Conservation (phyloP, 495 filamentous ascomycete genomes). For the Tuber borchii region DNA sequence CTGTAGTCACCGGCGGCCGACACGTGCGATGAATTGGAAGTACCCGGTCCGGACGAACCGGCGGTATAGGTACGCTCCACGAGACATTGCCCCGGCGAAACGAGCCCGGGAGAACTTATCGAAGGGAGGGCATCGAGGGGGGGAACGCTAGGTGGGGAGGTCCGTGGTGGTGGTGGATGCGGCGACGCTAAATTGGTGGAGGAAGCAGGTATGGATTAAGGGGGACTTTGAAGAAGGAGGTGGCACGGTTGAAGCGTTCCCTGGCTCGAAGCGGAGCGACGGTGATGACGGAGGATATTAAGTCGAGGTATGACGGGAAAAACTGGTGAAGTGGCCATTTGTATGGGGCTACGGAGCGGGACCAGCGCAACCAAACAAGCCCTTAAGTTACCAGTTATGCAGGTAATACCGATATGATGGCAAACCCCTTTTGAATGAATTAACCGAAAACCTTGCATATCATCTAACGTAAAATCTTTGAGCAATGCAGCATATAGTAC, state of each 20-base stretch:
- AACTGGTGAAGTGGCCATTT: too few species aligned
- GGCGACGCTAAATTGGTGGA: constrained; percentile 18
- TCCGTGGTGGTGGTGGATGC: constrained; percentile 16
- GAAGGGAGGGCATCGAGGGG: constrained; percentile 20
- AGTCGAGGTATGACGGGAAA: constrained; percentile 31
- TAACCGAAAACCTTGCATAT: too few species aligned
- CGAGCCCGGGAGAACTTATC: constrained; percentile 30
- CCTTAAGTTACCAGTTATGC: too few species aligned
- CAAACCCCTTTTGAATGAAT: too few species aligned
- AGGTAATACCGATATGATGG: too few species aligned
- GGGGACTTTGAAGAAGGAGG: background rate
- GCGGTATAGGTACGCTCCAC: constrained; percentile 1
- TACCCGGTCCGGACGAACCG: background rate
- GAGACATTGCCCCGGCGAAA: constrained; percentile 35
- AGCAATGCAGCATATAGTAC: too few species aligned
- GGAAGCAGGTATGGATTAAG: constrained; percentile 2
- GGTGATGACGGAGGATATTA: constrained; percentile 37
- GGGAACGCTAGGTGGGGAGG: constrained; percentile 17
- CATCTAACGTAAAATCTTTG: too few species aligned
- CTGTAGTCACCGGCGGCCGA: too few species aligned
- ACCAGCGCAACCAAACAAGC: too few species aligned
- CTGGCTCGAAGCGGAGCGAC: constrained; percentile 26
- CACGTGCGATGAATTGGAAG: constrained; percentile 2
- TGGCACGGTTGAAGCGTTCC: background rate
- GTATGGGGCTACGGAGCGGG: too few species aligned